Evolutionary conservation across 345 rosid genomes (phyloP), one percentile per base, ranked within the genome.

Genomic region (Populus simonii): DNA sequence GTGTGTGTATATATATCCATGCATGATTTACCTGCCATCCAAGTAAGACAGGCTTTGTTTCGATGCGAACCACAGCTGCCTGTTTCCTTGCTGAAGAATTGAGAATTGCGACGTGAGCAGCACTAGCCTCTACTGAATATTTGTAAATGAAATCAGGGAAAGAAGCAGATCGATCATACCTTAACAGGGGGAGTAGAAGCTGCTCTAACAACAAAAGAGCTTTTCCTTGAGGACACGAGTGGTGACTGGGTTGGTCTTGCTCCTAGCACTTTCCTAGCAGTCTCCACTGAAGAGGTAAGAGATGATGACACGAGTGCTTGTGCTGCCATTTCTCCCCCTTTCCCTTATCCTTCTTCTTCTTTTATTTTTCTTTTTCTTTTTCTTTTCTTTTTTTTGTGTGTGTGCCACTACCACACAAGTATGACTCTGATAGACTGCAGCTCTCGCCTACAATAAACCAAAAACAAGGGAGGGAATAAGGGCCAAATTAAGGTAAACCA

Each of bases 51-150:
- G 93, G 83, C 94, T 91, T 73, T 96, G 98, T 41, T 89, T 89
- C 4, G 98, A 96, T 47, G 99, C 99, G 85, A 96, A 96, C 98
- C 98, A 96, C 76, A 93, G 55, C 13, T 81, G 97, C 70, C 98
- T 89, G 84, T 93, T 92, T 84, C 98, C 99, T 90, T 86, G 93
- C 99, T 95, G 89, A 62, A 77, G 53, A 76, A 16, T 51, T 31
- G 22, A 65, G n/a, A 29, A 29, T 15, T 6, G 29, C 1, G 17
- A 11, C 18, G 1, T 11, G 31, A 66, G 2, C 31, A 29, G 35
- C 23, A 5, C 6, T 25, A 15, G 13, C 25, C 35, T 8, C 25
- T 43, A 25, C 17, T 39, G 5, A 41, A 38, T 2, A 11, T 4
- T 20, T 33, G 17, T 5, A 51, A 66, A 55, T 36, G 51, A 73